Evolutionary conservation across 345 rosid species (phyloP), one percentile per base, ranked within the genome.

Genomic region (Zanthoxylum bungeanum): DNA sequence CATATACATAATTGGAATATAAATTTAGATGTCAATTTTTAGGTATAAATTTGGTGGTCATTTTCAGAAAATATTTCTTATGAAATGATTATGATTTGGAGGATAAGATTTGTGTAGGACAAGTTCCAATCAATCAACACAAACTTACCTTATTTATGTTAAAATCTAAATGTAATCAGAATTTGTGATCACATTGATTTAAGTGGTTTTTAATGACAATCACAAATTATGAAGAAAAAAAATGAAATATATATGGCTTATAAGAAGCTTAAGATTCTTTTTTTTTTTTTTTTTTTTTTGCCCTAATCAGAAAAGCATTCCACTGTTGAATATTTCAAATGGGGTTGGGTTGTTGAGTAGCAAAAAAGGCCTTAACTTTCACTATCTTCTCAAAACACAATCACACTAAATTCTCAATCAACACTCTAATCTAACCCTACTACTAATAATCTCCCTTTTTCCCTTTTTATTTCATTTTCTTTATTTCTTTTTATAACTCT

Each of bases 321-420:
- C 12, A 71, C 66, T 62, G 82, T 77, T 52, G 73, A 19, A 7
- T 57, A 74, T 74, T 76, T 79, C 81, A 76, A 77, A 78, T 80
- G 81, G 82, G 91, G 89, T 88, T 81, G 84, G 91, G 91, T 85
- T 81, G 90, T 81, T 83, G 83, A 87, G 94, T 67, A 75, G 81
- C 89, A 87, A 69, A 84, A 76, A n/a, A 73, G 74, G 74, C 81
- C 76, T 76, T 50, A 59, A 71, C 84, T 71, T 82, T 77, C 77
- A 71, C 68, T 60, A 66, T 67, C 71, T 57, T 69, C 78, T 52
- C 67, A 53, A 70, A 77, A 76, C 82, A 82, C 34, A 73, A 77
- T 77, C 68, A 77, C 76, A 60, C 19, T 44, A 44, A n/a, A 67
- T 74, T 79, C 79, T 46, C 73, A 57, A 39, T 81, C 78, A 73